Evolutionary conservation across 352 stramenopile genomes (phyloP).

Genomic region (Peronospora belbahrii): DNA sequence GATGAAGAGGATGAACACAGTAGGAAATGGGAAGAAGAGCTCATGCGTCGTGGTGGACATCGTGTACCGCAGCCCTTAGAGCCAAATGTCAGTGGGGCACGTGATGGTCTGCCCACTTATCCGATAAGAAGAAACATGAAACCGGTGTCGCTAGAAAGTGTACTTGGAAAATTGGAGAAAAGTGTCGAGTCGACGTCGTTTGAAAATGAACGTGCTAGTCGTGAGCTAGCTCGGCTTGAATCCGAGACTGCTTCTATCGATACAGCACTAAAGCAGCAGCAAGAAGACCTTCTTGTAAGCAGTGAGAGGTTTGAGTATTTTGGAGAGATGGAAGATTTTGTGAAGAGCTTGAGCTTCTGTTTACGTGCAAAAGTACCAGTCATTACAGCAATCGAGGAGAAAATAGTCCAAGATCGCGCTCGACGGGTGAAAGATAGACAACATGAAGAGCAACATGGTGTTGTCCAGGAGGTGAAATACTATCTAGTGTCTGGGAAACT

Average conservation of each 20-base stretch:
- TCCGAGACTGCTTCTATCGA: slow-evolving; percentile 41
- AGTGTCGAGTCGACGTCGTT: slow-evolving; percentile 35
- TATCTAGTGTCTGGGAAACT: slow-evolving; percentile 16
- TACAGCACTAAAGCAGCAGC: slow-evolving; percentile 33
- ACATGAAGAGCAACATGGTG: slow-evolving; percentile 12
- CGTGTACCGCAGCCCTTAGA: slow-evolving; percentile 6
- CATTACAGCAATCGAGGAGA: slow-evolving; percentile 42
- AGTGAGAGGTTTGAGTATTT: slow-evolving; percentile 78
- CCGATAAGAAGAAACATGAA: slow-evolving; percentile 43
- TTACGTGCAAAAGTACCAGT: slow-evolving; percentile 51
- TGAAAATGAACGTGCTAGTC: slow-evolving; percentile 38
- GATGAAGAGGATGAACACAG: slow-evolving; percentile 45
- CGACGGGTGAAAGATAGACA: slow-evolving; percentile 9
- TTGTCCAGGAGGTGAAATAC: slow-evolving; percentile 6
- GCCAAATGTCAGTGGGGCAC: slow-evolving; percentile 6
- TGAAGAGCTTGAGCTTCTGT: slow-evolving; percentile 67
- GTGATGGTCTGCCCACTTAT: slow-evolving; percentile 25
- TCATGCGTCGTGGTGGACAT: slow-evolving; percentile 65
- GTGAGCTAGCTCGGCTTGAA: slow-evolving; percentile 48
- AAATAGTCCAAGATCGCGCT: slow-evolving; percentile 18
- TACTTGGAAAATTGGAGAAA: slow-evolving; percentile 46
- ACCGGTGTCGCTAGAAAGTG: slow-evolving; percentile 37
- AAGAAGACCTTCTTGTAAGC: slow-evolving; percentile 38
- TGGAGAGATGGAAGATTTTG: slow-evolving; percentile 64
- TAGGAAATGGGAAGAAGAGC: slow-evolving; percentile 62